A percentile compares a stretch with the other conserved stretches of the same genome.
phyloP scores from a whole-genome alignment of 2,329 filamentous ascomycete species.

The Aureobasidium namibiae region DNA sequence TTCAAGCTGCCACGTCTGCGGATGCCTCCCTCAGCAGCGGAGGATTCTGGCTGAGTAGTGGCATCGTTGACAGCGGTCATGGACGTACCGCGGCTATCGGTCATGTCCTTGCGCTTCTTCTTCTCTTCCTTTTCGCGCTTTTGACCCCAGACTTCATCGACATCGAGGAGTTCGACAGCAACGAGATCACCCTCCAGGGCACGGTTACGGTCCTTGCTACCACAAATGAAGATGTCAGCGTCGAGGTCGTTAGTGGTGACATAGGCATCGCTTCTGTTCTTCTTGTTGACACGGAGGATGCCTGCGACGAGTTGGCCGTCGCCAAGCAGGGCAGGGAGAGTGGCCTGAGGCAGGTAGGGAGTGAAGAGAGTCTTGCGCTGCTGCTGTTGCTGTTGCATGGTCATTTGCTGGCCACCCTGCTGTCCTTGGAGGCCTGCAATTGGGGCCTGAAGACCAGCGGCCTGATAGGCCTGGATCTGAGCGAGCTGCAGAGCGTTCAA shows the following conservation, averaged over 20 bases:
- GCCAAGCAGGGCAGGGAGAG: conserved; percentile 77
- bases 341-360: conserved; percentile 91
- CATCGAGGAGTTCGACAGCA: conserved; percentile 89
- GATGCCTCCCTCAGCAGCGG: conserved; percentile 70
- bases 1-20: conserved; percentile 89
- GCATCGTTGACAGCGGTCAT: conserved; percentile 58
- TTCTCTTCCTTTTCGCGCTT: conserved; percentile 99
- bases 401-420: conserved; percentile 62
- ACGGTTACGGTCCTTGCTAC: conserved; percentile 96
- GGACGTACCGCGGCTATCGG: conserved; percentile 74
- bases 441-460: conserved; percentile 64
- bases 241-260: conserved; percentile 92
- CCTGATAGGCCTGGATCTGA: conserved; percentile 87
- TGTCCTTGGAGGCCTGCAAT: conserved; percentile 56
- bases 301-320: conserved; percentile 94
- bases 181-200: conserved; percentile 94
- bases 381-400: conserved; percentile 70
- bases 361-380: conserved; percentile 98
- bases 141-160: conserved; percentile 97
- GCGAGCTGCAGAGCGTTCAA: conserved; percentile 80
- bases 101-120: conserved; percentile 99
- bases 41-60: conserved; percentile 49
- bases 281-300: conserved; percentile 97
- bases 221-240: conserved; percentile 98
- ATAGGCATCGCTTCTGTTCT: conserved; percentile 97